Conservation (phyloP, 192 early-diverging fungal genomes). For the Podochytrium sp. region DNA sequence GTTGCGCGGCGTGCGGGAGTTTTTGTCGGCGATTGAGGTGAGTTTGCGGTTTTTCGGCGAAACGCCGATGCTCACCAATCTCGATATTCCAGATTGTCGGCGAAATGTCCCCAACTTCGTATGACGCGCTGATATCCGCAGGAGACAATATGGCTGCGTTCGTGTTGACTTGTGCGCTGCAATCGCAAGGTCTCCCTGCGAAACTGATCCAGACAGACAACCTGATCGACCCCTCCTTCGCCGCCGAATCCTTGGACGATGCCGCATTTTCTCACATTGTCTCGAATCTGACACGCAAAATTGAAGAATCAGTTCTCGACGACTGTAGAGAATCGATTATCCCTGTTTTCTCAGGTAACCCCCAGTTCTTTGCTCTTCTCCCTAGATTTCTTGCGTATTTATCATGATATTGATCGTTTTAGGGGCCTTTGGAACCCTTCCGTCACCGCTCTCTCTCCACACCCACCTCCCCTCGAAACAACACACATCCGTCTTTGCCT, state of each 20-base stretch:
- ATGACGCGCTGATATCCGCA: background rate
- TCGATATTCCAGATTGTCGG: slow-evolving; percentile 15
- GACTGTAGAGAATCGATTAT: background rate
- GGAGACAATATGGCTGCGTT: slow-evolving; percentile 14
- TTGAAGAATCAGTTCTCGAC: no score
- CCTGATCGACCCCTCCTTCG: background rate
- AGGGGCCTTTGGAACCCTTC: slow-evolving; percentile 13
- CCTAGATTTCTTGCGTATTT: background rate
- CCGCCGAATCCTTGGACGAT: background rate
- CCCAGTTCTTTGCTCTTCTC: no score
- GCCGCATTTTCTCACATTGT: background rate
- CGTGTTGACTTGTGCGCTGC: slow-evolving; percentile 1
- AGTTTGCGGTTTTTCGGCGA: background rate
- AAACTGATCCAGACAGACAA: slow-evolving; percentile 8
- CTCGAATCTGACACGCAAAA: background rate
- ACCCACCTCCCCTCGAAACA: background rate
- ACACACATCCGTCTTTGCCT: slow-evolving; percentile 16
- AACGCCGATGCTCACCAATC: background rate
- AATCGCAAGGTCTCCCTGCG: slow-evolving; percentile 2
- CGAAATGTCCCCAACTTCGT: slow-evolving; percentile 17
- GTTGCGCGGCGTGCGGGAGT: background rate
- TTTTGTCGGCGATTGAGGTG: slow-evolving; percentile 23
- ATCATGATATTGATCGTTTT: background rate
- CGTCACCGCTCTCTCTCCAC: background rate
- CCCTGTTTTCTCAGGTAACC: slow-evolving; percentile 19